A percentile compares a stretch with the other conserved stretches of the same genome.
phyloP scores from a whole-genome alignment of 2,329 filamentous ascomycete species.

The Botryotinia convoluta region DNA sequence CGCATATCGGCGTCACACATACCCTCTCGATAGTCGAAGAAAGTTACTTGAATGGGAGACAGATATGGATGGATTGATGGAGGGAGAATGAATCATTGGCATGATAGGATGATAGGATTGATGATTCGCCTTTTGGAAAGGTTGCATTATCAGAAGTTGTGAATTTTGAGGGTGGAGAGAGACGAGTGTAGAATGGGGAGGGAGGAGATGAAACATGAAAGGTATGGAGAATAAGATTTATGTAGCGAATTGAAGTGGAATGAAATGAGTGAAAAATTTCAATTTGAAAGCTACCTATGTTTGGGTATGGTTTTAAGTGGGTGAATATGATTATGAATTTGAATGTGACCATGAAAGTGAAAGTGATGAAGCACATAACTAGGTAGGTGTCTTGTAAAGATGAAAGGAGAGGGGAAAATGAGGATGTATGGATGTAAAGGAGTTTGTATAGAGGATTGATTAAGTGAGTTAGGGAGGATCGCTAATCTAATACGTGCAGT shows the following conservation, averaged over 20 bases:
- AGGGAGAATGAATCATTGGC: neutral
- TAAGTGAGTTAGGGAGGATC: no score
- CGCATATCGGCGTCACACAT: neutral
- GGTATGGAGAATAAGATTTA: neutral
- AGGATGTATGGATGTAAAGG: no score
- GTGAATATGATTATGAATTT: neutral
- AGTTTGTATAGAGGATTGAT: no score
- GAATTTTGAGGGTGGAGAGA: neutral
- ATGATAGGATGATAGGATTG: neutral
- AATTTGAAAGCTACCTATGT: neutral
- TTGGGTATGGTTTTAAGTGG: neutral
- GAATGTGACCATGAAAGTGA: neutral
- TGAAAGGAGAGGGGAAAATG: no score
- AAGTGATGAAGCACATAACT: neutral
- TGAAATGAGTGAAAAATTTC: neutral
- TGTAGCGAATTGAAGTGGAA: neutral
- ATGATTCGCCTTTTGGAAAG: slow-evolving; percentile 5
- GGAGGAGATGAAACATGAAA: neutral
- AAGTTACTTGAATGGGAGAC: neutral
- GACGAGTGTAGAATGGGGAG: neutral
- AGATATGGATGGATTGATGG: neutral
- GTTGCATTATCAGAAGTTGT: neutral
- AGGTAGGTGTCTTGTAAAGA: no score
- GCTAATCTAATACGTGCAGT: no score
- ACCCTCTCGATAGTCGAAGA: neutral